Percentiles rank a stretch among this genome's conserved stretches.
Conservation (phyloP, 345 rosid species). For the Schrenkiella parvula region DNA sequence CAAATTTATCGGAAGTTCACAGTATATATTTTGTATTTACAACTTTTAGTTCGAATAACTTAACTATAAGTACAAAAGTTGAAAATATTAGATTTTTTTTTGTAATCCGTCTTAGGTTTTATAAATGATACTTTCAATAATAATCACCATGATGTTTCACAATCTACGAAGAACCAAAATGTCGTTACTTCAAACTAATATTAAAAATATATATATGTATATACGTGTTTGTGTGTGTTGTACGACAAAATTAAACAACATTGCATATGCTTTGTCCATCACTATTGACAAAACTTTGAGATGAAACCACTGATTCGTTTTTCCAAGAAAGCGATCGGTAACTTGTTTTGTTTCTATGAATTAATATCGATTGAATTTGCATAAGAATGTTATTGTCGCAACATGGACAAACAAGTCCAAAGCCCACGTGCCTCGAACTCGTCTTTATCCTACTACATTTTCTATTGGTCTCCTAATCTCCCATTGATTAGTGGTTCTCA, state of each 20-base stretch:
- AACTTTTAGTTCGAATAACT: no score
- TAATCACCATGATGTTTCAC: no score
- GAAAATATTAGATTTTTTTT: no score
- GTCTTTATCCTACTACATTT: conserved; percentile 24
- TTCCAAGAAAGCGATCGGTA: background rate
- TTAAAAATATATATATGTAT: no score
- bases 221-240: no score
- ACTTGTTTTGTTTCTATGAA: conserved; percentile 16
- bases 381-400: conserved; percentile 26
- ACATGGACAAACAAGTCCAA: conserved; percentile 10
- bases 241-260: conserved; percentile 12
- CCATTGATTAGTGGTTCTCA: conserved; percentile 17
- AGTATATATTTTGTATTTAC: no score
- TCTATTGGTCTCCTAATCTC: conserved; percentile 25
- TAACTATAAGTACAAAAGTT: no score
- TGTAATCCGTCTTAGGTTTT: no score
- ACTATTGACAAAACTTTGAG: background rate
- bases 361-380: conserved; percentile 8
- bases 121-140: no score
- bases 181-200: no score
- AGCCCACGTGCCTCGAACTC: conserved; percentile 26
- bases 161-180: background rate
- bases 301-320: conserved; percentile 16
- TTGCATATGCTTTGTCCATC: conserved; percentile 16
- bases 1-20: no score